These are phyloP conservation scores for Parsonsia alboflavescens DNA, from an alignment of 257 asterid species.

Conservation along the genomic window DNA sequence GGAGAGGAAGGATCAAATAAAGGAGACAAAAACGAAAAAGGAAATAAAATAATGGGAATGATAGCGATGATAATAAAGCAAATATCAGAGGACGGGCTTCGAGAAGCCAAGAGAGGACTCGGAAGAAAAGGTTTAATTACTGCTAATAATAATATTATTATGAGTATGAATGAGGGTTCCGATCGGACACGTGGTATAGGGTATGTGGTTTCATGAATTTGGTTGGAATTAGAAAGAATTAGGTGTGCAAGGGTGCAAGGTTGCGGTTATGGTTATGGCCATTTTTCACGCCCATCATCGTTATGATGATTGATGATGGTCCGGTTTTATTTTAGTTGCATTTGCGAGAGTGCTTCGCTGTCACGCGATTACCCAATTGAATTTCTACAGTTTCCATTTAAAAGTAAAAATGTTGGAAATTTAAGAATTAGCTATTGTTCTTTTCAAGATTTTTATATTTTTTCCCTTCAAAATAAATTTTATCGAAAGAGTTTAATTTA, in stretches of 20 bases:
- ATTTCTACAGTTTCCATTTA: no score
- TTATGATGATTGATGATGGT: no score
- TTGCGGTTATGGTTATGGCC: background rate
- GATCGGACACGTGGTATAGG: background rate
- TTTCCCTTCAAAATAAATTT: no score
- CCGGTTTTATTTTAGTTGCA: background rate
- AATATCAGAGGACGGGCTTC: slow-evolving; percentile 37
- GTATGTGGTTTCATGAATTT: background rate
- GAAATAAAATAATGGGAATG: slow-evolving; percentile 21
- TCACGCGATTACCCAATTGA: no score
- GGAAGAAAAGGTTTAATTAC: background rate
- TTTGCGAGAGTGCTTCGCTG: background rate
- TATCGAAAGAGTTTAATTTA: no score
- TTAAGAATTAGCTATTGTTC: no score
- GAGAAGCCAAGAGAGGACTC: slow-evolving; percentile 30
- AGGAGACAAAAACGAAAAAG: slow-evolving; percentile 22
- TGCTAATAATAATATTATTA: no score
- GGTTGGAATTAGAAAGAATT: background rate
- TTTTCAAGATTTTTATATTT: no score
- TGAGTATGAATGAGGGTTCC: no score
- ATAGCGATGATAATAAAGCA: slow-evolving; percentile 23
- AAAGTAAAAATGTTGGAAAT: no score
- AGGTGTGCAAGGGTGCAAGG: background rate
- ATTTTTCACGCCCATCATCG: no score
- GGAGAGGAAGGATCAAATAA: slow-evolving; percentile 44